phyloP scores from a whole-genome alignment of 2,329 filamentous ascomycete genomes.

The Chaetothyriales sp. region DNA sequence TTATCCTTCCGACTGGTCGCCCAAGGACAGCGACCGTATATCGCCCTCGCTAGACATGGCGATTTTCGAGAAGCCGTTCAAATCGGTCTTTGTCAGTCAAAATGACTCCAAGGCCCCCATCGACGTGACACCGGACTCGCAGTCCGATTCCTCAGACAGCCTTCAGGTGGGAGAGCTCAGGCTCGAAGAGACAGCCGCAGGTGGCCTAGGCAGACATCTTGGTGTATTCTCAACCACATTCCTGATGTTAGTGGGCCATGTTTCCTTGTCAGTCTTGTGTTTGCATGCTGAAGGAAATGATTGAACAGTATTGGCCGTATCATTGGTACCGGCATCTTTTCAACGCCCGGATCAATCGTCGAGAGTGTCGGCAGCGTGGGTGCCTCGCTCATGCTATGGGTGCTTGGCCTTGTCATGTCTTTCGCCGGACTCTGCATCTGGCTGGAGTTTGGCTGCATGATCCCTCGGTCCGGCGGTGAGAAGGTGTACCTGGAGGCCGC shows the following conservation, averaged over 20 bases:
- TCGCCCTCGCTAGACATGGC: not conserved
- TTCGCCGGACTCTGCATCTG: conserved; percentile 34
- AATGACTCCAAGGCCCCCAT: not conserved
- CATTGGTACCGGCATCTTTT: conserved; percentile 36
- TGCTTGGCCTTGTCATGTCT: conserved; percentile 33
- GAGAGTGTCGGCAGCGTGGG: conserved; percentile 40
- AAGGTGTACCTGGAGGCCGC: conserved; percentile 40
- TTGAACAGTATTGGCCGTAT: conserved; percentile 3
- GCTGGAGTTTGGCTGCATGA: conserved; percentile 32
- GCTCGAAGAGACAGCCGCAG: not conserved
- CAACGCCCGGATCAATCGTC: conserved; percentile 41
- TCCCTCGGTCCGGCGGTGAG: conserved; percentile 36
- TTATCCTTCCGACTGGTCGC: not conserved
- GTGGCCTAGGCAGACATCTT: not conserved
- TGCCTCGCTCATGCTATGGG: conserved; percentile 39
- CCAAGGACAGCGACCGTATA: not conserved
- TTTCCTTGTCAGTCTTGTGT: not conserved
- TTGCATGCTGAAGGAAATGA: not conserved
- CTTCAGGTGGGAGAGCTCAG: not conserved
- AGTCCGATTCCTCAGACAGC: not conserved
- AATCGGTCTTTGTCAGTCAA: not conserved
- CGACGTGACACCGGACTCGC: not conserved
- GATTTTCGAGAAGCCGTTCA: not conserved
- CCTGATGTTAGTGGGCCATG: not conserved
- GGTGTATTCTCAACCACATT: not conserved